These are phyloP conservation scores for Raphanus raphanistrum DNA, from an alignment of 345 rosid genomes.

Conservation along the genomic window DNA sequence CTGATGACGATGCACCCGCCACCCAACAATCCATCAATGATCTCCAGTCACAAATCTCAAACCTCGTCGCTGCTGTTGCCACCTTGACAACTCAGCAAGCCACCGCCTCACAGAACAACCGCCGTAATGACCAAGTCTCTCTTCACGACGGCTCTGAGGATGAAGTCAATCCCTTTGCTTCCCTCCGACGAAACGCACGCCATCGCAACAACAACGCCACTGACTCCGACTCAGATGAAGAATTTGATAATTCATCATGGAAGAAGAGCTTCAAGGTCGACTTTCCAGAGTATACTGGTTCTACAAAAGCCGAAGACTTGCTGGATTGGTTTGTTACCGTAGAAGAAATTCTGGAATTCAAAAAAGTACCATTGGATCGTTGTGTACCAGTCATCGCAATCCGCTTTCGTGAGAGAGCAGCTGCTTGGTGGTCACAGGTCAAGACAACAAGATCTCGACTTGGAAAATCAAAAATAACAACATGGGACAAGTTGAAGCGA, in stretches of 20 bases:
- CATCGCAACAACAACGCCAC: neutral
- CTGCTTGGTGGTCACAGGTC: neutral
- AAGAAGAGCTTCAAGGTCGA: too few species aligned
- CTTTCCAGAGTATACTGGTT: too few species aligned
- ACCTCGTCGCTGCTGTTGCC: neutral
- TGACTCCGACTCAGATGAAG: too few species aligned
- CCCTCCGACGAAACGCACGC: neutral
- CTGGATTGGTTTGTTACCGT: neutral
- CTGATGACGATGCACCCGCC: neutral
- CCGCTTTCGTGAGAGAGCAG: neutral
- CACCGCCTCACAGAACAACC: neutral
- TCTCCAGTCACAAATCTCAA: neutral
- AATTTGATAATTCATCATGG: too few species aligned
- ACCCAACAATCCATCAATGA: neutral
- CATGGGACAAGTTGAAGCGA: neutral
- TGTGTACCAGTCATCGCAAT: neutral
- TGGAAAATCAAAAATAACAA: neutral
- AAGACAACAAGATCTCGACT: neutral
- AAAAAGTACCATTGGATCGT: neutral
- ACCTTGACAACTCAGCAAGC: neutral
- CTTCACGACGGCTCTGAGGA: neutral
- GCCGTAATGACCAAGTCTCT: neutral
- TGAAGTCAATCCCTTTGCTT: neutral
- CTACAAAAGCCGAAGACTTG: too few species aligned
- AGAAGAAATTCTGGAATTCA: neutral